Base-by-base conservation (phyloP, 495 filamentous ascomycete genomes). In the Podospora anserina region DNA sequence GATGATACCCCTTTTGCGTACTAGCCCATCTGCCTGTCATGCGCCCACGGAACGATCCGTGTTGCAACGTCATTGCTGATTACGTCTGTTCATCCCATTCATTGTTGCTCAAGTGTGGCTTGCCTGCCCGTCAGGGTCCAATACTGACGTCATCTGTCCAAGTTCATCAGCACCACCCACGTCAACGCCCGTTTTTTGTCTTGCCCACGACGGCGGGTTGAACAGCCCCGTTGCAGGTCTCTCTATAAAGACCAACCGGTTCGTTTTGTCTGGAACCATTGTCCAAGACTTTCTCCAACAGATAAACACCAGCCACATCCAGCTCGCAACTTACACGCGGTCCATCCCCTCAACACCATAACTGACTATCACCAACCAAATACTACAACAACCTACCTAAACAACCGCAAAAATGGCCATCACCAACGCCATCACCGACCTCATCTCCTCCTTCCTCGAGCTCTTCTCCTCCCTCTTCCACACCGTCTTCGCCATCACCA, bases 401-500 rank as follows among this genome's bases (percentile, higher is more conserved):
- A 30, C 27, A 28, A 67, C 34, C 28, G n/a, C 13, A 63, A 73
- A 78, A 69, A 78, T 78, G 76, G 72, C 76, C 49, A 55, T 79
- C 71, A 71, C 75, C 2, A 67, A 60, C 44, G 78, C 76, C 7
- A 32, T 79, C 26, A 63, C 72, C 9, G 75, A 78, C 73, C 70
- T 79, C 59, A 44, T 76, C 74, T 63, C 66, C 61, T 78, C 76
- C 27, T 16, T 78, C 72, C 70, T 63, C 69, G 78, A 79, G 70
- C 72, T 79, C 9, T 60, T 78, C 60, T 65, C 72, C 3, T 76
- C 78, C 39, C 44, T 78, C 68, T 2, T 79, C 65, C 34, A 58
- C 69, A 70, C 71, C 62, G 65, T 74, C 65, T 73, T 73, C 68
- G 57, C 71, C 64, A 72, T 79, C 66, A 56, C 77, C 23, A 63